These are phyloP conservation scores for Isoetes taiwanensis DNA, from an alignment of 75 land plant genomes.

Conservation along the genomic window DNA sequence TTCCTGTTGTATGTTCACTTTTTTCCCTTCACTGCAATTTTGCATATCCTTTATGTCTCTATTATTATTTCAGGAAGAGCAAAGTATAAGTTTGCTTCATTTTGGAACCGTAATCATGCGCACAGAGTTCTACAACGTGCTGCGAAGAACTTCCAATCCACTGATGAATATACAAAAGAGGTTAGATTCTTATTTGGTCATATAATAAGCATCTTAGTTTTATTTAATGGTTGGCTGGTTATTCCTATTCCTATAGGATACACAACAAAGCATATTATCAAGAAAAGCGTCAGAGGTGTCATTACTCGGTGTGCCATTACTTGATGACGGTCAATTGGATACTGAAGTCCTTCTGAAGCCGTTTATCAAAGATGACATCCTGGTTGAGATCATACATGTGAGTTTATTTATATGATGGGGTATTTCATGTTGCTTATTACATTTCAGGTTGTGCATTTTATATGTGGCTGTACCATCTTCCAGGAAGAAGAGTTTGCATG, in stretches of 20 bases:
- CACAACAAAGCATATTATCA: no score
- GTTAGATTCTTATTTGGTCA: no score
- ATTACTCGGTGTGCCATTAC: background rate
- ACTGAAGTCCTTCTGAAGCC: no score
- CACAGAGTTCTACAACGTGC: constrained; percentile 57
- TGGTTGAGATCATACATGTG: constrained; percentile 55
- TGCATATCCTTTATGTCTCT: no score
- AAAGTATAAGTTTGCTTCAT: constrained; percentile 95
- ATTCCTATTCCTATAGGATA: no score
- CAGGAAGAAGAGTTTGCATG: constrained; percentile 69
- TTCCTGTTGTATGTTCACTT: no score
- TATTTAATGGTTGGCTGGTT: no score
- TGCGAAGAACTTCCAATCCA: constrained; percentile 43
- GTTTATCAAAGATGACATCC: constrained; percentile 78
- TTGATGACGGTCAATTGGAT: background rate
- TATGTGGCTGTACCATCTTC: constrained; percentile 1
- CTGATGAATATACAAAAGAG: constrained; percentile 58
- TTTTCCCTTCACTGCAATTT: no score
- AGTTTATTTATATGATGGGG: background rate
- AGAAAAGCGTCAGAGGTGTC: no score
- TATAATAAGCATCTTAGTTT: no score
- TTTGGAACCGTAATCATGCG: constrained; percentile 97
- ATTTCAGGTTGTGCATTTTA: background rate
- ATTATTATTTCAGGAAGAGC: constrained; percentile 92
- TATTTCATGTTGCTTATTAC: background rate